Evolutionary conservation across 176 grass and related monocot species (phyloP).

Genomic region (Carex myosuroides): DNA sequence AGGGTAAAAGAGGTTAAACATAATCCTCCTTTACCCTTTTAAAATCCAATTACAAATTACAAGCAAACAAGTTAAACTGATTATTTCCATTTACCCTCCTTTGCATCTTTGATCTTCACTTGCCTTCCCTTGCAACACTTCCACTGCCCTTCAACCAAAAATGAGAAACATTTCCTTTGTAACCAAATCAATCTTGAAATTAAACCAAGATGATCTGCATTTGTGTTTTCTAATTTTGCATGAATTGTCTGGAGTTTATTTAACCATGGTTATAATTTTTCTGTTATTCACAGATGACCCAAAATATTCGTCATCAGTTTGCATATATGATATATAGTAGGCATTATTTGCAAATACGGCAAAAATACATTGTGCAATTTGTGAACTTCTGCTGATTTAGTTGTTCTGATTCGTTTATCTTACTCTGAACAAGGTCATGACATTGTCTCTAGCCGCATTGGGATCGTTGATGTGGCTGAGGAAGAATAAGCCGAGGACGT

Average conservation of each 20-base stretch:
- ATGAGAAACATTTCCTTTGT: background rate
- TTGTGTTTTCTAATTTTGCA: background rate
- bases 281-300: background rate
- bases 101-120: background rate
- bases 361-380: background rate
- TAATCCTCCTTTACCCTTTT: background rate
- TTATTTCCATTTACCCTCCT: background rate
- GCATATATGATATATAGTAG: background rate
- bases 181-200: background rate
- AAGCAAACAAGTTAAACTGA: background rate
- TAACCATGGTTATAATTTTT: background rate
- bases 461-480: slow-evolving; percentile 99
- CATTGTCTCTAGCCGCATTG: slow-evolving; percentile 76
- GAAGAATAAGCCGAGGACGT: slow-evolving; percentile 91
- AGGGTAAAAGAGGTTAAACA: background rate
- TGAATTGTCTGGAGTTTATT: background rate
- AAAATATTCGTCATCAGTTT: background rate
- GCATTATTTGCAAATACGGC: background rate
- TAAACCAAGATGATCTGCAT: background rate
- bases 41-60: background rate
- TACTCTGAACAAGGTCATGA: slow-evolving; percentile 57
- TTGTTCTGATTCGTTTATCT: slow-evolving; percentile 17
- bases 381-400: background rate
- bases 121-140: background rate
- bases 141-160: background rate